Evolutionary conservation across 257 asterid species (phyloP).

Genomic region (Solanum verrucosum): DNA sequence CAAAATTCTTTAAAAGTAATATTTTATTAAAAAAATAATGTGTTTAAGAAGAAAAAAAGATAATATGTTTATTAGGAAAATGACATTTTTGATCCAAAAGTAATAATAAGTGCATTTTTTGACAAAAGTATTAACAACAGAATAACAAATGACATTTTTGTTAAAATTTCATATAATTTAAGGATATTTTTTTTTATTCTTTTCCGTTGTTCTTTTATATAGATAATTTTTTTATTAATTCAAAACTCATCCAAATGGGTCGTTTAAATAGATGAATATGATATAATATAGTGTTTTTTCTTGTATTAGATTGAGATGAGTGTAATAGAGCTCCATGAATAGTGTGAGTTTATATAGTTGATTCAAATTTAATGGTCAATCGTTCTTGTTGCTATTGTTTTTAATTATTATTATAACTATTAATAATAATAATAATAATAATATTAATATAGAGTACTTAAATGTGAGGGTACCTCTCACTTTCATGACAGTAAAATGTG

Average conservation of each 20-base stretch:
- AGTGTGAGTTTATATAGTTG: neutral
- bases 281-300: neutral
- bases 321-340: neutral
- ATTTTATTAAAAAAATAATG: no score
- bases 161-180: no score
- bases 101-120: neutral
- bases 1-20: no score
- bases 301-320: neutral
- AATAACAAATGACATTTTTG: no score
- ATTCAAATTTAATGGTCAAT: neutral
- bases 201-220: neutral
- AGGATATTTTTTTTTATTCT: neutral
- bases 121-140: no score
- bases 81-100: neutral
- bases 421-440: no score
- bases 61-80: neutral
- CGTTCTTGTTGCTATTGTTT: neutral
- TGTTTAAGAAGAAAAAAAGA: no score
- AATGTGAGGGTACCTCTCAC: neutral
- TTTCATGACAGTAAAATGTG: neutral
- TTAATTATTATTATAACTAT: no score
- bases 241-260: no score
- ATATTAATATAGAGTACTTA: neutral
- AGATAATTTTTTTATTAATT: no score
- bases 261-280: no score